A percentile compares a stretch with the other conserved stretches of the same genome.
Conservation (phyloP, 176 grass and related monocot species). For the Musa schizocarpa region DNA sequence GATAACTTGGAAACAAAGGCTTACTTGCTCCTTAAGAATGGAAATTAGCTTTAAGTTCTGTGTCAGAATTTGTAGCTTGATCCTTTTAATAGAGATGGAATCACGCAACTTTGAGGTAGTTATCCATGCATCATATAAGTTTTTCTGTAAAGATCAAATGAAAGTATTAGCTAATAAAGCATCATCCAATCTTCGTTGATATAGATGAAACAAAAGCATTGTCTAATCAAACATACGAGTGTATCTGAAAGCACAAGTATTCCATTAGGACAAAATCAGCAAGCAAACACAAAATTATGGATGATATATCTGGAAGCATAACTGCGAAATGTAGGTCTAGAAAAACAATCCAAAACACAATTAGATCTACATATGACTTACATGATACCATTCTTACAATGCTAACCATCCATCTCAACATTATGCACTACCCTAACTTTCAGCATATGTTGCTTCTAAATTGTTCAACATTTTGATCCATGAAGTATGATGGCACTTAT, state of each 20-base stretch:
- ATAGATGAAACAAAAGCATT: background rate
- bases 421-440: background rate
- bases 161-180: background rate
- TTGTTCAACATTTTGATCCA: background rate
- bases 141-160: constrained; percentile 18
- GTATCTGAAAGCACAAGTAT: background rate
- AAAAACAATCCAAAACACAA: background rate
- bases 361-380: background rate
- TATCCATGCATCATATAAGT: constrained; percentile 17
- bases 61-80: constrained; percentile 16
- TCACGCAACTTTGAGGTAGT: constrained; percentile 11
- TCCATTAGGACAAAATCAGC: background rate
- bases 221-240: background rate
- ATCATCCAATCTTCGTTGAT: background rate
- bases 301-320: background rate
- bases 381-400: background rate
- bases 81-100: constrained; percentile 22
- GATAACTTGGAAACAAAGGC: constrained; percentile 3
- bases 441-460: background rate
- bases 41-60: constrained; percentile 21
- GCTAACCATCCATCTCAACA: background rate
- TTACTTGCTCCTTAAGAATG: constrained; percentile 28
- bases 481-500: background rate
- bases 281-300: background rate
- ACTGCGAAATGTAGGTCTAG: background rate